Conservation (phyloP, 179 eudicot genomes). For the Spergularia azorica region DNA sequence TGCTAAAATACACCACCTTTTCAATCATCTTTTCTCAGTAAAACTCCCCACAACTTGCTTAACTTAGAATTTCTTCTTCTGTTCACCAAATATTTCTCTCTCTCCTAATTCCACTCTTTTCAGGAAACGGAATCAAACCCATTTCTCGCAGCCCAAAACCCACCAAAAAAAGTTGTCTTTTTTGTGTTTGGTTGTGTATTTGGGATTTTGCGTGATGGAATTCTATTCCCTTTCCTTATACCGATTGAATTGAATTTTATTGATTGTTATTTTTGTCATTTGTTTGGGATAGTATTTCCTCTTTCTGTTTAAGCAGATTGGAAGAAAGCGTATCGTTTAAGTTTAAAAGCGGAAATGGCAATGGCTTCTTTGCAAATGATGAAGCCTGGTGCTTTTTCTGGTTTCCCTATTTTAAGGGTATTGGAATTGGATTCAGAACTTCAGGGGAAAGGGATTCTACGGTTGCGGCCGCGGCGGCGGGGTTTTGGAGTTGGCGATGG, state of each 20-base stretch:
- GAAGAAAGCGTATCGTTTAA: background rate
- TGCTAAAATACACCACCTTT: conserved; percentile 14
- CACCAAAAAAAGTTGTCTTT: conserved; percentile 7
- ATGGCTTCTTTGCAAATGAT: conserved; percentile 64
- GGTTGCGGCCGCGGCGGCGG: conserved; percentile 31
- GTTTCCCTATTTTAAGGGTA: conserved; percentile 34
- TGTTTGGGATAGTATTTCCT: background rate
- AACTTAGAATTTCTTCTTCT: background rate
- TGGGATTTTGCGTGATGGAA: conserved; percentile 24
- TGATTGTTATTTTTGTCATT: background rate
- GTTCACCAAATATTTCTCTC: background rate
- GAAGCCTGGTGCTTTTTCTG: conserved; percentile 38
- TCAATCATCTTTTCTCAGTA: background rate
- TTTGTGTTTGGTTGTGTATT: background rate
- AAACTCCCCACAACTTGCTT: background rate
- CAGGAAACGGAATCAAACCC: background rate
- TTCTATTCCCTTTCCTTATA: background rate
- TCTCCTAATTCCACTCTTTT: background rate
- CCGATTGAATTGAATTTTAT: conserved; percentile 22
- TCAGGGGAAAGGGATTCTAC: conserved; percentile 23
- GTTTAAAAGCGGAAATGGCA: background rate
- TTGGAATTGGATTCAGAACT: conserved; percentile 30
- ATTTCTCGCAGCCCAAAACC: background rate
- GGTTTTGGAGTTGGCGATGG: conserved; percentile 1
- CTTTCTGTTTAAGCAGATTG: background rate